phyloP scores from a whole-genome alignment of 2,329 filamentous ascomycete species.

The Diaporthe sp. region DNA sequence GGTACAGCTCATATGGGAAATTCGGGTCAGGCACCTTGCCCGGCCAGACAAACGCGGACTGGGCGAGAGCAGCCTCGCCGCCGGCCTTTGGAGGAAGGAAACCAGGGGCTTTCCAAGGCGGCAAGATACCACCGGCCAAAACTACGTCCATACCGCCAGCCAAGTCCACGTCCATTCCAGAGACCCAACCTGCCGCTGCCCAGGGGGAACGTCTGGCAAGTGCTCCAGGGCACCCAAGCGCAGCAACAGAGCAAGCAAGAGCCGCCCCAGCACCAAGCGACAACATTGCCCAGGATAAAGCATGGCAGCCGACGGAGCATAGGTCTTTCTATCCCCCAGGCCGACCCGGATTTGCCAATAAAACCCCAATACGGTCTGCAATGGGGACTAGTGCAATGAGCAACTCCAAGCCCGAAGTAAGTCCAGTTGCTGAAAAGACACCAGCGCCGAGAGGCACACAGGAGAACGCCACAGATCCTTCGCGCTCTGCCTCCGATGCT shows the following conservation, averaged over 20 bases:
- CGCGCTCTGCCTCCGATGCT: background rate
- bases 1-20: constrained; percentile 28
- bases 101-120: background rate
- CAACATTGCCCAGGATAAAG: background rate
- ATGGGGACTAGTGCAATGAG: background rate
- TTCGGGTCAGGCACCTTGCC: constrained; percentile 32
- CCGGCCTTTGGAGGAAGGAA: constrained; percentile 17
- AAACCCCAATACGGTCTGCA: background rate
- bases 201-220: background rate
- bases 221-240: background rate
- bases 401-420: background rate
- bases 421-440: background rate
- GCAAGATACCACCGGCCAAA: constrained; percentile 28
- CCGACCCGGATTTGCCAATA: background rate
- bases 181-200: background rate
- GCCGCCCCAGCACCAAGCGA: background rate
- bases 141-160: constrained; percentile 20
- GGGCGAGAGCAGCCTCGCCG: constrained; percentile 16
- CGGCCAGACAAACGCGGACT: constrained; percentile 30
- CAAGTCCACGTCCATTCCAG: background rate
- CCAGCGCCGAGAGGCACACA: background rate
- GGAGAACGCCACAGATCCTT: background rate
- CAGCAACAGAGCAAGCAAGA: background rate
- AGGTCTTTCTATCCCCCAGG: background rate
- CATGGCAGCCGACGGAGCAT: background rate